phyloP scores from a whole-genome alignment of 495 filamentous ascomycete genomes.

The Podospora sp. region DNA sequence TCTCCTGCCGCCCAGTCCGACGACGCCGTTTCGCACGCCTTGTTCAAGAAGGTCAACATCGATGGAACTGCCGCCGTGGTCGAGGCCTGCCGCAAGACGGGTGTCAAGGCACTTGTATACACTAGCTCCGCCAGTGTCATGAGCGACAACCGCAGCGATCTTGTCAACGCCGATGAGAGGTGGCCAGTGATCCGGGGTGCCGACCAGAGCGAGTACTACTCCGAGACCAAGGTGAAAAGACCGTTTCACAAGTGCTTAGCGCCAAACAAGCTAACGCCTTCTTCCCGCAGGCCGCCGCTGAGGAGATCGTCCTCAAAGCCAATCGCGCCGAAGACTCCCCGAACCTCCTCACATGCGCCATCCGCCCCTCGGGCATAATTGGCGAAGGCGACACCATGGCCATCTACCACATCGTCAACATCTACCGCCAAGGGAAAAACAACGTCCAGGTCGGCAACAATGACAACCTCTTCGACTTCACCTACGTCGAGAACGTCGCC shows the following conservation, averaged over 20 bases:
- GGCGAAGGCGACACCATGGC: constrained; percentile 82
- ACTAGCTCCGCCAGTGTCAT: constrained; percentile 90
- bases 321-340: constrained; percentile 68
- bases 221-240: constrained; percentile 77
- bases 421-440: constrained; percentile 65
- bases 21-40: constrained; percentile 52
- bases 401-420: constrained; percentile 64
- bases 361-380: constrained; percentile 89
- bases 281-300: constrained; percentile 72
- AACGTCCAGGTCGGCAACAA: constrained; percentile 86
- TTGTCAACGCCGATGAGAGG: constrained; percentile 88
- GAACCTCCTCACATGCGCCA: constrained; percentile 70
- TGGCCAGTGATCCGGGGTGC: constrained; percentile 76
- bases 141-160: constrained; percentile 75
- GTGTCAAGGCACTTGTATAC: constrained; percentile 91
- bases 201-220: constrained; percentile 85
- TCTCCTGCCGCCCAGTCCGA: constrained; percentile 62
- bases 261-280: constrained; percentile 16
- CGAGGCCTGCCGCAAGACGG: constrained; percentile 69
- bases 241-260: background rate
- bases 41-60: constrained; percentile 88
- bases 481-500: constrained; percentile 77
- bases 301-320: constrained; percentile 78
- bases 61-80: constrained; percentile 81
- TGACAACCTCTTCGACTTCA: constrained; percentile 85